phyloP scores from a whole-genome alignment of 163 green algal species.

The Chlamydomonas reinhardtii region DNA sequence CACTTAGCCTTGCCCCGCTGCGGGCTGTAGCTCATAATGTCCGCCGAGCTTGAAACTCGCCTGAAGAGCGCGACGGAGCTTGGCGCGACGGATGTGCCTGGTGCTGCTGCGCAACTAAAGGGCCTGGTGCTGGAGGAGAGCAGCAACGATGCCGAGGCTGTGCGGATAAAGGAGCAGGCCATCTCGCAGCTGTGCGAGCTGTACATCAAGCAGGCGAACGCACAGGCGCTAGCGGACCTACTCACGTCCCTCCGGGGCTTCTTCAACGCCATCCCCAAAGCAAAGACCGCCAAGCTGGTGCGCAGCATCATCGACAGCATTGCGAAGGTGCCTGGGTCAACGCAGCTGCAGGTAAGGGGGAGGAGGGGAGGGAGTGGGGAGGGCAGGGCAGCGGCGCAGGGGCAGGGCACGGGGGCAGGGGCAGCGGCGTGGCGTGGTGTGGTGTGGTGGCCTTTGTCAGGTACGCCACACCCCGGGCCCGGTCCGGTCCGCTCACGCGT shows the following conservation, averaged over 20 bases:
- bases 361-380: too few relatives aligned
- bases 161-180: constrained; percentile 90
- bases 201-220: constrained; percentile 83
- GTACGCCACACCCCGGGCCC: too few relatives aligned
- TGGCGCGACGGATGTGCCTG: constrained; percentile 1
- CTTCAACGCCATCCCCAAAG: constrained; percentile 95
- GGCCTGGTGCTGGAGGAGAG: constrained; percentile 30
- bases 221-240: constrained; percentile 77
- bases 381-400: too few relatives aligned
- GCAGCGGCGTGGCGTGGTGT: too few relatives aligned
- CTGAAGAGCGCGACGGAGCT: constrained; percentile 41
- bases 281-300: constrained; percentile 99
- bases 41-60: constrained; percentile 3
- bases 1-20: too few relatives aligned
- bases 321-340: constrained; percentile 89
- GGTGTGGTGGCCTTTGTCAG: too few relatives aligned
- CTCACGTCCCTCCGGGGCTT: constrained; percentile 90
- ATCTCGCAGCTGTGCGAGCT: constrained; percentile 80
- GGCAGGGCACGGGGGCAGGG: too few relatives aligned
- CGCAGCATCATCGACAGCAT: constrained; percentile 95
- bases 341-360: constrained; percentile 83
- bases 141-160: constrained; percentile 62
- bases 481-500: too few relatives aligned
- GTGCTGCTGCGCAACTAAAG: constrained; percentile 14
- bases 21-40: background rate